Base-by-base conservation (phyloP, 139 green algal species). In the Haematococcus lacustris region DNA sequence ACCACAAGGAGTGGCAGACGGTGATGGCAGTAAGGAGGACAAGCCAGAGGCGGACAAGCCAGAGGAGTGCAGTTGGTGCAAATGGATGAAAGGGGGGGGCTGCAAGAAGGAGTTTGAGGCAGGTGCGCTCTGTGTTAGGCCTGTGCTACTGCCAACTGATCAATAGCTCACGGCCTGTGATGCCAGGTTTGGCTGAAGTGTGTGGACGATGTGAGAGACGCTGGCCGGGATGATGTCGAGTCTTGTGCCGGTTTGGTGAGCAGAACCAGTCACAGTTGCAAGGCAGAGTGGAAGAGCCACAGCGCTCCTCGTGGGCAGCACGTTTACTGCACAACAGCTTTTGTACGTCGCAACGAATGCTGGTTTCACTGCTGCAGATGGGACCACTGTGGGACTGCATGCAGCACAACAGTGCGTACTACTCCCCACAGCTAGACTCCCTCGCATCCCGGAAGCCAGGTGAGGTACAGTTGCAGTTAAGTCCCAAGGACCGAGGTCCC, bases 131-230 rank as follows among this genome's bases (percentile, higher is more conserved):
- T 57, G 47, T 57, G 13, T 57, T 21, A 13, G 21, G 13, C 47
- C 13, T 57, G 47, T 13, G 13, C 21, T 57, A 13, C 47, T 57
- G 47, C 47, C 21, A 28, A 28, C 13, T 57, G 21, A 57, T 57
- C 13, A 57, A 57, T 57, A 57, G 13, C 13, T 57, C 13, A 13
- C 13, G 13, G 47, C 47, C 13, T 57, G 13, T 21, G 13, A 13
- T 21, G 13, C 13, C 59, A 75, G 70, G 38, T 61, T 21, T 75
- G 70, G 70, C 57, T 75, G 5, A 30, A 59, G 33, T 75, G 70
- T 38, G 70, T 75, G 30, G 70, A 75, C 63, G 59, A 23, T 30
- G 70, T 75, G 7, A 34, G 57, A 57, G 70, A 75, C 60, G 70
- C 53, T 30, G 70, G 70, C 38, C 57, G 70, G 40, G 57, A 69